Evolutionary conservation across 306 rosid species (phyloP), one percentile per base, ranked within the genome.

Genomic region (Medicago arabica): DNA sequence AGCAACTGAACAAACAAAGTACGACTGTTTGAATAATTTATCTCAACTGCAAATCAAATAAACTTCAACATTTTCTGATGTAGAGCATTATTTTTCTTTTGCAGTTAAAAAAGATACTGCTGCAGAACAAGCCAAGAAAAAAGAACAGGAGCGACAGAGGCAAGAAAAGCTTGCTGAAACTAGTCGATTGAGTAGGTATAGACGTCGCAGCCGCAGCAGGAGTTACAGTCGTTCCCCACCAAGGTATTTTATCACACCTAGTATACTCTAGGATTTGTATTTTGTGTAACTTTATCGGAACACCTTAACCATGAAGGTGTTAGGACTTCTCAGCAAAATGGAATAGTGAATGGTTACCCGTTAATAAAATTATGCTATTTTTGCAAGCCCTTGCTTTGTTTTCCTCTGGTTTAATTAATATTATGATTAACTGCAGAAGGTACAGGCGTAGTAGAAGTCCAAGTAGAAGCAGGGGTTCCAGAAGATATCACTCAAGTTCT

Each of bases 41-140:
- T 82, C 77, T 83, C 69, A 25, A 16, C 65, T 34, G 41, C 46
- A 66, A 16, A 76, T 78, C 34, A 53, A 54, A 79, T 55, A 59
- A 19, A 47, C 71, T 65, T 41, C 39, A 65, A 16, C 75, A 6
- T 39, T 12, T 66, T 64, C 71, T 50, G 12, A 67, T 17, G 19
- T 62, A 44, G 62, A 68, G 55, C 57, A 39, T 34, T 46, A 38
- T 46, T 13, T 61, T 61, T 18, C 18, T 44, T 54, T 28, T 72
- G 83, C 89, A 95, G 99, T 95, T 75, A 92, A 92, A 86, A 95
- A 90, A 82, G 99, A 95, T 82, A 90, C 97, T 19, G 99, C 97
- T 69, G 92, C 93, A 47, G 99, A 95, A 81, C 76, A 75, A 78
- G 98, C 98, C 53, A 95, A 95, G 86, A 92, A 95, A 83, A 81